Base-by-base conservation (phyloP, 176 grass and related monocot genomes). In the Rhipidocladum racemiflorum region DNA sequence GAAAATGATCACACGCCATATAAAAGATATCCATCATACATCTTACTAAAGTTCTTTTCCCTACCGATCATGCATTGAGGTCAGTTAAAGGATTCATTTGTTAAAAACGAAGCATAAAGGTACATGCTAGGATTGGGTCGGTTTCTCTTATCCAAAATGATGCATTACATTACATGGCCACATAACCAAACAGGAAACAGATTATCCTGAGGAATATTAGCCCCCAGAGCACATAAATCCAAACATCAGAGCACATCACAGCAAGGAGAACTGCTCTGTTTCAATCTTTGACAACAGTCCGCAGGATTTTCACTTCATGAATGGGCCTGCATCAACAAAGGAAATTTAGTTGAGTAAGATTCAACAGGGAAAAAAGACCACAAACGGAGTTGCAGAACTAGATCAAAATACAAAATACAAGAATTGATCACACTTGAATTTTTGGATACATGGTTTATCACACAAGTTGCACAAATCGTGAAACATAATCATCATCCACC, bases 281-380 rank as follows among this genome's bases (percentile, higher is more conserved):
- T 98, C 79, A 98, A 77, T 98, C 96, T 80, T 95, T 93, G 49
- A 98, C 89, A n/a, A 76, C 32, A 1, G 91, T 91, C 65, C 89
- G 82, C 71, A 98, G 75, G 72, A 98, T 91, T 76, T 88, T 98
- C 72, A 98, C 92, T 88, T 98, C 92, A 86, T 98, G 90, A 38
- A 93, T 93, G 46, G 96, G 96, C 88, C 92, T 98, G 38, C 34
- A 91, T 53, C 44, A 91, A 70, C 30, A 77, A 73, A 78, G 10
- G 32, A 44, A 59, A 60, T 11, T 28, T 70, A 14, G 3, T 14
- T 20, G 20, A 61, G 42, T 39, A 30, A 51, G n/a, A 29, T 9
- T 67, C 39, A 57, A 65, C 6, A 38, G 16, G 4, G 2, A 18
- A 21, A 50, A 28, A 5, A 44, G 34, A 45, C 15, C 21, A 23